Evolutionary conservation across 2,329 filamentous ascomycete genomes (phyloP).

Genomic region (Fusarium tricinctum): DNA sequence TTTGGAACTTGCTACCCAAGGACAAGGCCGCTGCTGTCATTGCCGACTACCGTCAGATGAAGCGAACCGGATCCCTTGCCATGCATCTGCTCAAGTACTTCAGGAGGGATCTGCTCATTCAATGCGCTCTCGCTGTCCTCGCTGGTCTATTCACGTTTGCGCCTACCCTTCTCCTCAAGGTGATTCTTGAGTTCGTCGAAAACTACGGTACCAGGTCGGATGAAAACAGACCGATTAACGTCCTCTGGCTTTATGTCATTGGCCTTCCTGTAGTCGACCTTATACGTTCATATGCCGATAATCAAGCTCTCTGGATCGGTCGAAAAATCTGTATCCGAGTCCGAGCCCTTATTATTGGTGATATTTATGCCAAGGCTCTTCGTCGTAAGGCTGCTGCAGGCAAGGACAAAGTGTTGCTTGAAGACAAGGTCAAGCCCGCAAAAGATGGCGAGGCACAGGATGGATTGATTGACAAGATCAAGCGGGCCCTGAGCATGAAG

Average conservation of each 20-base stretch:
- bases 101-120: slow-evolving; percentile 78
- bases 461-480: slow-evolving; percentile 64
- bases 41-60: slow-evolving; percentile 84
- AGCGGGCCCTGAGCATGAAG: slow-evolving; percentile 72
- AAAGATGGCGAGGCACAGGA: slow-evolving; percentile 55
- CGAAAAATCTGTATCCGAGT: slow-evolving; percentile 94
- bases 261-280: slow-evolving; percentile 87
- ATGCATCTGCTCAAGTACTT: slow-evolving; percentile 90
- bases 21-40: slow-evolving; percentile 90
- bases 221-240: slow-evolving; percentile 80
- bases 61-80: slow-evolving; percentile 83
- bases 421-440: slow-evolving; percentile 57
- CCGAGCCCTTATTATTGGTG: slow-evolving; percentile 94
- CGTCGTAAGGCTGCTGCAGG: slow-evolving; percentile 88
- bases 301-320: slow-evolving; percentile 91
- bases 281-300: slow-evolving; percentile 84
- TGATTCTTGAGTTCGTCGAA: slow-evolving; percentile 95
- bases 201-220: slow-evolving; percentile 77
- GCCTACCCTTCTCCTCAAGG: slow-evolving; percentile 89
- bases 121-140: slow-evolving; percentile 84
- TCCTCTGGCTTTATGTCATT: slow-evolving; percentile 96
- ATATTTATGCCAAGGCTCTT: slow-evolving; percentile 96
- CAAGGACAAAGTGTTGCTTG: slow-evolving; percentile 79
- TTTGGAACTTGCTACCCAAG: slow-evolving; percentile 91
- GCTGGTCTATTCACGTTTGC: slow-evolving; percentile 89